Percentiles rank a stretch among this genome's conserved stretches.
phyloP scores from a whole-genome alignment of 1,284 basidiomycete genomes.

The Moesziomyces globuligerus region DNA sequence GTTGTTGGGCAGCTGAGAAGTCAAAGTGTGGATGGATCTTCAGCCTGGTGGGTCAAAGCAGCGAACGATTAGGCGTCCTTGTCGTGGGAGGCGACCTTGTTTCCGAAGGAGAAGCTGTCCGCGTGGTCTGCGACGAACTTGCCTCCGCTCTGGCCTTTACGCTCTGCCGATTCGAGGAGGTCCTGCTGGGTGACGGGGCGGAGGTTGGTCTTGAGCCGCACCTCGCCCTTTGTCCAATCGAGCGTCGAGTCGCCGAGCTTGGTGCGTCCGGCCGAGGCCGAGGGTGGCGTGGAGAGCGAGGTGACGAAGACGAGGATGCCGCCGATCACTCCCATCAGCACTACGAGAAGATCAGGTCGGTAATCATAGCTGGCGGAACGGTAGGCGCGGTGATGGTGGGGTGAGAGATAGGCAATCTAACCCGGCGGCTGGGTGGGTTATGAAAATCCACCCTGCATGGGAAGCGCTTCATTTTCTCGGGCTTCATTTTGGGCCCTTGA shows the following conservation, averaged over 20 bases:
- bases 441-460: too few relatives aligned
- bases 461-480: too few relatives aligned
- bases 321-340: not conserved
- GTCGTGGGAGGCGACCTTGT: constrained; percentile 5
- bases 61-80: constrained; percentile 5
- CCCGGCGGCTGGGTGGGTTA: too few relatives aligned
- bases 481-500: too few relatives aligned
- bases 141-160: not conserved
- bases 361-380: not conserved
- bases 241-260: not conserved
- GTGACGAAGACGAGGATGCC: constrained; percentile 1
- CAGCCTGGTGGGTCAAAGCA: too few relatives aligned
- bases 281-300: not conserved
- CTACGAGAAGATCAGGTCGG: not conserved
- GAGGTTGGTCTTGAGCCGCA: constrained; percentile 15
- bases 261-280: too few relatives aligned
- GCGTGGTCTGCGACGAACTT: constrained; percentile 12
- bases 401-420: too few relatives aligned
- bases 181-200: constrained; percentile 21
- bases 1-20: too few relatives aligned
- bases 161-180: constrained; percentile 3
- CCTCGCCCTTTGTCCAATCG: constrained; percentile 14
- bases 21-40: too few relatives aligned
- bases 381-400: too few relatives aligned
- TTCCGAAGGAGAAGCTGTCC: constrained; percentile 16